Base-by-base conservation (phyloP, 495 filamentous ascomycete species). In the Letharia lupina region DNA sequence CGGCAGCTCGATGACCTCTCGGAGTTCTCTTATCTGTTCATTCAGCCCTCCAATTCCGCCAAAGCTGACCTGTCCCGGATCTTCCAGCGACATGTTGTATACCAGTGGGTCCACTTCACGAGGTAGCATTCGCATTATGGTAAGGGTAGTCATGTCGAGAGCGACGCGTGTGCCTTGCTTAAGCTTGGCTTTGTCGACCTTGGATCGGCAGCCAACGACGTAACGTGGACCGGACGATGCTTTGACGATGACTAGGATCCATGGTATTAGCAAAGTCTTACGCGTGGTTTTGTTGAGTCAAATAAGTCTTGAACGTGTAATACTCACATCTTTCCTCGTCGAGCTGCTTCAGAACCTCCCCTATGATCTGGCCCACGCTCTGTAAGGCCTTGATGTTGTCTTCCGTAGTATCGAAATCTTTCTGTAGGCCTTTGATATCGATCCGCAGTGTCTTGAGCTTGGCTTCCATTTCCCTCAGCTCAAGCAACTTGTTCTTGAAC, bases 31-130 rank as follows among this genome's bases (percentile, higher is more conserved):
- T 73, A 99, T 99, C 79, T 99, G 95, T 68, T 99, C 95, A 77
- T 99, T 99, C 72, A 99, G 78, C 70, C 95, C 95, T 79, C 95
- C 95, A 73, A 99, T 99, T 69, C 95, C 95, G n/a, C 87, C 93
- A 73, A 99, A 99, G 80, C 89, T 96, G 76, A 99, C 89, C 76
- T 97, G 92, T 28, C 95, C 95, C 2, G 95, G 94, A 73, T 99
- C 95, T 77, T 98, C 95, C 65, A 99, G 79, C 52, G 95, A 99
- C 95, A 99, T 99, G 81, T 97, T 99, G 84, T 99, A 99, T 61
- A 99, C 95, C 69, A 98, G 79, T 23, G 95, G 95, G 74, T 99
- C 95, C 69, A 99, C 95, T 80, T 99, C 95, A 70, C 95, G 90
- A 50, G 95, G 95, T 50, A 99, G 80, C 95, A 99, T 99, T 66